Evolutionary conservation across 2,329 filamentous ascomycete genomes (phyloP).

Genomic region (Colletotrichum gigasporum): DNA sequence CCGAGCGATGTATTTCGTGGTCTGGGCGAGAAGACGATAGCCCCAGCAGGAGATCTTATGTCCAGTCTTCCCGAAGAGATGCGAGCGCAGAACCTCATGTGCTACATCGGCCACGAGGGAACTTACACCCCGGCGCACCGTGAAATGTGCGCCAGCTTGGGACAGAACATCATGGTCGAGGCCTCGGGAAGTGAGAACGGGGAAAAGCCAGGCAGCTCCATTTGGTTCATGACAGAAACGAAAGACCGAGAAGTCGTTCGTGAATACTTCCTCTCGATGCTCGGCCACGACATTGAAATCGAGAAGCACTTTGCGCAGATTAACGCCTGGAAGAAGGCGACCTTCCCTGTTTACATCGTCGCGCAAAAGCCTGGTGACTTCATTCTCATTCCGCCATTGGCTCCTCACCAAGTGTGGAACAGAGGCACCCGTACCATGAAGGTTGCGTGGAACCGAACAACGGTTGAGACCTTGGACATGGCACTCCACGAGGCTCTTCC

Average conservation of each 20-base stretch:
- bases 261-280: conserved; percentile 91
- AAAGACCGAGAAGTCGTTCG: conserved; percentile 91
- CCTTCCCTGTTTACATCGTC: conserved; percentile 91
- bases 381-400: conserved; percentile 90
- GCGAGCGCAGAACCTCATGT: conserved; percentile 97
- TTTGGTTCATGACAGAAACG: conserved; percentile 99
- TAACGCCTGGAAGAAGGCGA: conserved; percentile 94
- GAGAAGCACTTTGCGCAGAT: conserved; percentile 97
- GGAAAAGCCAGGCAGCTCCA: conserved; percentile 85
- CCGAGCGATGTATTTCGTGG: conserved; percentile 50
- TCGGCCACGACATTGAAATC: conserved; percentile 96
- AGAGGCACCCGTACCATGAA: conserved; percentile 96
- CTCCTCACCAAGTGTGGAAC: conserved; percentile 98
- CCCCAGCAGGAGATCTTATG: conserved; percentile 91
- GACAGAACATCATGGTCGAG: conserved; percentile 99
- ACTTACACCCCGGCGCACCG: conserved; percentile 95
- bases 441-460: conserved; percentile 97
- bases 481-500: conserved; percentile 89
- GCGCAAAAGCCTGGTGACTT: conserved; percentile 93
- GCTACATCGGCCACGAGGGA: conserved; percentile 96
- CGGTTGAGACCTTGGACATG: conserved; percentile 87
- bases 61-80: conserved; percentile 86
- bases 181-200: conserved; percentile 78
- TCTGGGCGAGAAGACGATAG: conserved; percentile 62
- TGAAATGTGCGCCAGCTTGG: conserved; percentile 96